A percentile compares a stretch with the other conserved stretches of the same genome.
phyloP scores from a whole-genome alignment of 176 grass and related monocot species.

The Alopecurus myosuroides region DNA sequence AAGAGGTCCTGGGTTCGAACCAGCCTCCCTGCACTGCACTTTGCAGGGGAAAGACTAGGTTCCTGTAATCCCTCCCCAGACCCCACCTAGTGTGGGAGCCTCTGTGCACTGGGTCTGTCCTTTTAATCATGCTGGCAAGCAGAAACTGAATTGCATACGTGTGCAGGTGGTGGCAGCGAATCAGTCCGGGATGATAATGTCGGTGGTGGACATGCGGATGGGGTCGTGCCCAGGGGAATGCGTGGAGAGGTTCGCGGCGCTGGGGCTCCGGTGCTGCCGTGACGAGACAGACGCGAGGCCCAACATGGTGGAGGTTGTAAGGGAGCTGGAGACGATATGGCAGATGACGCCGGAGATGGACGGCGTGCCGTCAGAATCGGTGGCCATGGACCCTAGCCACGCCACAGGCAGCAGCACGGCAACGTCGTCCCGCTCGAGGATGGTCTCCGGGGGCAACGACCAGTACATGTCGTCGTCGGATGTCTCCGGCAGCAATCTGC shows the following conservation, averaged over 20 bases:
- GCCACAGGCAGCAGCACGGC: neutral
- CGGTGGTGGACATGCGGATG: conserved; percentile 51
- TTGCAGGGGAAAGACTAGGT: no score
- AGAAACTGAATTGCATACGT: neutral
- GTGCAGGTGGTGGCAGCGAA: conserved; percentile 37
- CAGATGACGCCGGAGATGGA: conserved; percentile 48
- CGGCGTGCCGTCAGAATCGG: conserved; percentile 21
- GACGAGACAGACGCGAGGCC: conserved; percentile 61
- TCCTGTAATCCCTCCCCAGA: no score
- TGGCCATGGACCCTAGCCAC: neutral
- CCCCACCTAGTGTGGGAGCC: no score
- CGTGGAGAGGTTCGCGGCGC: conserved; percentile 43
- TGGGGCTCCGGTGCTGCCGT: conserved; percentile 52
- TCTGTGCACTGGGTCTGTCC: no score
- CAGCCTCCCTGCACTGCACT: no score
- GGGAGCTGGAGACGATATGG: conserved; percentile 60
- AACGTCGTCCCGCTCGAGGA: conserved; percentile 20
- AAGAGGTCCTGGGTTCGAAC: no score
- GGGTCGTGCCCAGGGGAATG: conserved; percentile 48
- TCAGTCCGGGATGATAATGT: conserved; percentile 52
- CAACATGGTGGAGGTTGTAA: conserved; percentile 51
- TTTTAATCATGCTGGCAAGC: neutral
- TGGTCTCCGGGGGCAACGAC: conserved; percentile 26
- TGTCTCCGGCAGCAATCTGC: conserved; percentile 83
- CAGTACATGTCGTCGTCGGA: conserved; percentile 71